Evolutionary conservation across 305 asterid species (phyloP).

Genomic region (Vinca major): DNA sequence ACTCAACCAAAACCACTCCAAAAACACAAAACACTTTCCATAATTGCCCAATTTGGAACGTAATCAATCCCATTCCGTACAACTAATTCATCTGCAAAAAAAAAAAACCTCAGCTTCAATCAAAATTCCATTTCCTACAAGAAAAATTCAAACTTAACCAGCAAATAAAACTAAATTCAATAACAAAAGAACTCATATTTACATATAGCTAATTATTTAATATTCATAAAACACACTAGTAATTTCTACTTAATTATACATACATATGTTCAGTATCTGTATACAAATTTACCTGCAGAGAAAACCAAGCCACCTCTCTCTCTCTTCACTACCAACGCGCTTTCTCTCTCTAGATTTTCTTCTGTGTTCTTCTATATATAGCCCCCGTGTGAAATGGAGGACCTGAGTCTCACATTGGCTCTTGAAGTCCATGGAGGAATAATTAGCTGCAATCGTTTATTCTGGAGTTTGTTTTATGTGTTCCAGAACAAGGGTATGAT

Average conservation of each 20-base stretch:
- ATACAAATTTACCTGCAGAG: not conserved
- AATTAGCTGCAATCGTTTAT: not conserved
- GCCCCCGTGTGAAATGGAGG: not conserved
- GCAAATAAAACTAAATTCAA: not conserved
- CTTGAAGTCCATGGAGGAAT: not conserved
- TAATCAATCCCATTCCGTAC: not conserved
- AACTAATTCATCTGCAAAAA: not conserved
- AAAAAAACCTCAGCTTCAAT: slow-evolving; percentile 1
- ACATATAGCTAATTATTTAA: not conserved
- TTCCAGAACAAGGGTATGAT: not conserved
- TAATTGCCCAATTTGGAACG: not conserved
- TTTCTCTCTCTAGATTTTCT: slow-evolving; percentile 5
- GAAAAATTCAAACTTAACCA: not conserved
- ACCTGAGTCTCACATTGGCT: not conserved
- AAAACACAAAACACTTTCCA: not conserved
- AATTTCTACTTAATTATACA: not conserved
- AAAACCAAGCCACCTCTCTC: slow-evolving; percentile 4
- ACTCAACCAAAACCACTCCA: not conserved
- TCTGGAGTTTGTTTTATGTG: not conserved
- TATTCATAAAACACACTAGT: not conserved
- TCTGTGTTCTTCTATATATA: not conserved
- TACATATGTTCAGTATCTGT: not conserved
- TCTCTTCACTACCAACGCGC: not conserved
- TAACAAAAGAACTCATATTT: not conserved
- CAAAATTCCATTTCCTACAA: not conserved